Evolutionary conservation across 495 filamentous ascomycete species (phyloP), one percentile per base, ranked within the genome.

Genomic region (Extremus antarcticus): DNA sequence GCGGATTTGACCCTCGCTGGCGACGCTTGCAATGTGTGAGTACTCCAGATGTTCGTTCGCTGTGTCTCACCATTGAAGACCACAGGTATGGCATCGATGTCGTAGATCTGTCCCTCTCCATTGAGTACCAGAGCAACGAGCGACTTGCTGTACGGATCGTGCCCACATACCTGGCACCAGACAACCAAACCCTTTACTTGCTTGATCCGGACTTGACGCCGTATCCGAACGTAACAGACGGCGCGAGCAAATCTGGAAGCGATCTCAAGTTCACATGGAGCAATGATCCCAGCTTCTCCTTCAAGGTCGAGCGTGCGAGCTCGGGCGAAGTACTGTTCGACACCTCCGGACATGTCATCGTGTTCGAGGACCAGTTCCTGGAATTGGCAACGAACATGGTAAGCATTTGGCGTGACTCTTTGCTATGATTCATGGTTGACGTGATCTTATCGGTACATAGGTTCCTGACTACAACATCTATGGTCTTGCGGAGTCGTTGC

Each of bases 71-170:
- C n/a, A n/a, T n/a, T n/a, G 62, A 55, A 15, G 56, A 55, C 21
- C 62, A n/a, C n/a, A n/a, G n/a, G n/a, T n/a, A 46, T 46, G 63
- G 61, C 25, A 63, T 54, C 38, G 60, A 65, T 40, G 63, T 65
- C 21, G 20, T 11, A 9, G 63, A 63, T 29, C 46, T 65, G 13
- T 21, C 32, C 4, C 53, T 65, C 45, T 35, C 54, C 16, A 61
- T 65, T 7, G 39, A 54, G 29, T 65, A 63, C 55, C 60, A 65
- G 50, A 54, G 53, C 41, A 57, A 51, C 43, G 43, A 62, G 17
- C 60, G 63, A 1, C 53, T 65, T 15, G 58, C 57, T 53, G 55
- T 65, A 32, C 49, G 54, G 40, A 63, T 65, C 25, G 53, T 56
- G 32, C 63, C 57, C 13, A 56, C 51, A 21, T 53, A 64, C 45